Evolutionary conservation across 805 yeast species (phyloP).

Genomic region (Dipodascus geniculatus): DNA sequence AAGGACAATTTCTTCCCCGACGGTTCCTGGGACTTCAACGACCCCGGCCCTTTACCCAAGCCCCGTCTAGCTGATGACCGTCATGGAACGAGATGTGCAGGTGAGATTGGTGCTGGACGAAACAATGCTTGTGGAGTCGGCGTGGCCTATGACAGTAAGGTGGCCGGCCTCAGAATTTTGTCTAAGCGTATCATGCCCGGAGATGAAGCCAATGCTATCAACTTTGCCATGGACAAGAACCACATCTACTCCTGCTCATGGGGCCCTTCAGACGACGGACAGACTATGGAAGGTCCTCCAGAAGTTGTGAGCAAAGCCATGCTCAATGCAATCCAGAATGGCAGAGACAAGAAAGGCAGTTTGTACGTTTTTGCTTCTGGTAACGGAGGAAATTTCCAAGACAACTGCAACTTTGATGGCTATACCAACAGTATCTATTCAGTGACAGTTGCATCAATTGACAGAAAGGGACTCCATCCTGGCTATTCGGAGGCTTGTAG

Average conservation of each 20-base stretch:
- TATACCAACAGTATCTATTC: constrained; percentile 93
- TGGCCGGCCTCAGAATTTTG: constrained; percentile 81
- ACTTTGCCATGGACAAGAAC: constrained; percentile 68
- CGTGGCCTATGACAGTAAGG: constrained; percentile 79
- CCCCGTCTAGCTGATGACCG: constrained; percentile 75
- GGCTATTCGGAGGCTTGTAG: constrained; percentile 85
- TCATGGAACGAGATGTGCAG: constrained; percentile 97
- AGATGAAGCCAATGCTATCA: constrained; percentile 84
- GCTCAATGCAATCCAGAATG: constrained; percentile 72
- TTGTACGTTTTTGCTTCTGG: constrained; percentile 94
- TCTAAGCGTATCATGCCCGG: constrained; percentile 71
- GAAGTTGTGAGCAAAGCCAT: constrained; percentile 67
- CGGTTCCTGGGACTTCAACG: constrained; percentile 94
- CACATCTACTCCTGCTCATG: constrained; percentile 96
- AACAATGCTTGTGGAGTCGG: constrained; percentile 93
- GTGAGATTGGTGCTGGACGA: constrained; percentile 79
- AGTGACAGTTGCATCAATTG: constrained; percentile 90
- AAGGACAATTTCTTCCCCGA: constrained; percentile 42
- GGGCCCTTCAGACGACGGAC: constrained; percentile 96
- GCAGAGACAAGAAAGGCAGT: constrained; percentile 72
- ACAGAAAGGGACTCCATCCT: constrained; percentile 78
- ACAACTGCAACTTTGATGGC: constrained; percentile 94
- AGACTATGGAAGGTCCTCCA: constrained; percentile 76
- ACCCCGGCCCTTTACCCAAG: constrained; percentile 58
- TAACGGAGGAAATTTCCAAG: constrained; percentile 74